Conservation (phyloP, 1,284 basidiomycete species). For the Microstroma glucosiphilum region DNA sequence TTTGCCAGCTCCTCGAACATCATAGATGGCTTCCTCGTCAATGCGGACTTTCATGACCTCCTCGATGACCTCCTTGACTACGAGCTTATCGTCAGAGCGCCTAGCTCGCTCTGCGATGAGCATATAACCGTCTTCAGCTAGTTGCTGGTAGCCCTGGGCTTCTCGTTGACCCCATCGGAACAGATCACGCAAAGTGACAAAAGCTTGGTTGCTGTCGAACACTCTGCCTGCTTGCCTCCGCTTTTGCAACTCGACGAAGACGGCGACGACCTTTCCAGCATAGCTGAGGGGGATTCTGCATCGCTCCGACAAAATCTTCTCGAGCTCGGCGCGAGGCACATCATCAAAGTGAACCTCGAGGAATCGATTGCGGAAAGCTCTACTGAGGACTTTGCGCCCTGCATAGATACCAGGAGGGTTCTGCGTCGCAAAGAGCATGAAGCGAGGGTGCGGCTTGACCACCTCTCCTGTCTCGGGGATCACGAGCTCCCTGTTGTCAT, state of each 20-base stretch:
- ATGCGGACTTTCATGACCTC: slow-evolving; percentile 81
- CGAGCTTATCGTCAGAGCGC: slow-evolving; percentile 72
- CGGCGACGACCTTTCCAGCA: slow-evolving; percentile 79
- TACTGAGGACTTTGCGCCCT: slow-evolving; percentile 86
- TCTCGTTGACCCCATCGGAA: slow-evolving; percentile 94
- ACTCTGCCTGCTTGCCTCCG: slow-evolving; percentile 82
- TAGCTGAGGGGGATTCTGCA: slow-evolving; percentile 56
- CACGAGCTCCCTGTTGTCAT: slow-evolving; percentile 93
- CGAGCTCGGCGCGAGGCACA: slow-evolving; percentile 86
- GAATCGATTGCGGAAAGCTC: slow-evolving; percentile 97
- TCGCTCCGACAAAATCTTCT: slow-evolving; percentile 62
- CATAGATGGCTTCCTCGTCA: slow-evolving; percentile 59
- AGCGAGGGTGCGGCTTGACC: slow-evolving; percentile 84
- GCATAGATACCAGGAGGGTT: slow-evolving; percentile 97
- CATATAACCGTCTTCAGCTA: slow-evolving; percentile 97
- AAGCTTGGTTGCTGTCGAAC: slow-evolving; percentile 95
- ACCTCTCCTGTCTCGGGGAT: slow-evolving; percentile 96
- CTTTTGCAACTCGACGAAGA: slow-evolving; percentile 89
- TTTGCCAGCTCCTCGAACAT: slow-evolving; percentile 53
- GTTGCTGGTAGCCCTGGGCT: slow-evolving; percentile 74
- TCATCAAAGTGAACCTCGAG: slow-evolving; percentile 97
- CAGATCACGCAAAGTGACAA: slow-evolving; percentile 90
- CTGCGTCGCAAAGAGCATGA: slow-evolving; percentile 97
- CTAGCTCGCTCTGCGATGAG: slow-evolving; percentile 86
- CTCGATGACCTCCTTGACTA: slow-evolving; percentile 90